These are phyloP conservation scores for Wickerhamiella bombiphila DNA, from an alignment of 805 yeast species.

Conservation along the genomic window DNA sequence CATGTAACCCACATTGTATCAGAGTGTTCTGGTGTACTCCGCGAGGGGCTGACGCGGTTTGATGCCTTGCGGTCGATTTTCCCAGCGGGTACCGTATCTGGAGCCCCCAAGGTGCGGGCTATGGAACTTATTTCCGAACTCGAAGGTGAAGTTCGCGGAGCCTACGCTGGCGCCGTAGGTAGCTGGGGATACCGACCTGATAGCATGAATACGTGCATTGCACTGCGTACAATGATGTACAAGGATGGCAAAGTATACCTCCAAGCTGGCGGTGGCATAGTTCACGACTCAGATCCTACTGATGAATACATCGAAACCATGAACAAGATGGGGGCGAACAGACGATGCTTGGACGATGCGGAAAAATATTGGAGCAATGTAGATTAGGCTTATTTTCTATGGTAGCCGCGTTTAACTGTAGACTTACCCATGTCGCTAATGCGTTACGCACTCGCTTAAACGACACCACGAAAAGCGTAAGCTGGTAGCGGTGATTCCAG, in stretches of 20 bases:
- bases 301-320: constrained; percentile 94
- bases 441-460: not conserved
- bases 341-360: constrained; percentile 80
- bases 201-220: constrained; percentile 95
- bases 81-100: constrained; percentile 98
- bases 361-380: constrained; percentile 34
- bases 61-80: constrained; percentile 96
- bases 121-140: constrained; percentile 87
- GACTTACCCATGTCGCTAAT: too few species aligned
- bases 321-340: constrained; percentile 94
- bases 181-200: constrained; percentile 94
- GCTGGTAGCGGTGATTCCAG: too few species aligned
- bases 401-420: too few species aligned
- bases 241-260: constrained; percentile 82
- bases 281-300: constrained; percentile 82
- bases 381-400: not conserved
- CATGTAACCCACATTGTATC: constrained; percentile 96
- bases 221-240: constrained; percentile 89
- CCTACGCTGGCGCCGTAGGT: constrained; percentile 98
- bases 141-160: constrained; percentile 86
- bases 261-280: constrained; percentile 99
- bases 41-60: constrained; percentile 73
- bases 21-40: constrained; percentile 81
- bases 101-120: constrained; percentile 95
- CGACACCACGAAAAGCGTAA: not conserved